Percentiles rank a stretch among this genome's conserved stretches.
phyloP scores from a whole-genome alignment of 2,329 filamentous ascomycete genomes.

The Ceratocystis harringtonii region DNA sequence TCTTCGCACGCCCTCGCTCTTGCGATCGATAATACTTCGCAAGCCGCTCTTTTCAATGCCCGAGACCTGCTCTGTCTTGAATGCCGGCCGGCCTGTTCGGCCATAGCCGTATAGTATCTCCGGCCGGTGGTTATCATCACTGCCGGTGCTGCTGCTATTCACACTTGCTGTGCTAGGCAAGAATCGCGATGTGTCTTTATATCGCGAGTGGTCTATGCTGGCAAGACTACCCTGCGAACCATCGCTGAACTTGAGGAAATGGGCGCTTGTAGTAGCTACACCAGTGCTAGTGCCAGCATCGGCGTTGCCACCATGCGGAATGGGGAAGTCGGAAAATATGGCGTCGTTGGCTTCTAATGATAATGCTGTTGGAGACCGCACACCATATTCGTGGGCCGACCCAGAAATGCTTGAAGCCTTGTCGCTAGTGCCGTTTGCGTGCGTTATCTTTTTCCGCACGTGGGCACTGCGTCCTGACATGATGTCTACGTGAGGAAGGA shows the following conservation, averaged over 20 bases:
- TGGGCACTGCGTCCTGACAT: slow-evolving; percentile 46
- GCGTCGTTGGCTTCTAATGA: slow-evolving; percentile 29
- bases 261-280: slow-evolving; percentile 30
- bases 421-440: slow-evolving; percentile 27
- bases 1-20: slow-evolving; percentile 39
- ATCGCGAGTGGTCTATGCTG: slow-evolving; percentile 20
- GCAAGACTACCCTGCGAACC: slow-evolving; percentile 23
- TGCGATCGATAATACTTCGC: slow-evolving; percentile 38
- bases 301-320: slow-evolving; percentile 23
- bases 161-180: slow-evolving; percentile 6
- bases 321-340: slow-evolving; percentile 26
- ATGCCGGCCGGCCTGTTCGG: slow-evolving; percentile 29
- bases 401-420: slow-evolving; percentile 18
- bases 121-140: not conserved
- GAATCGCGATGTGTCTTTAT: not conserved
- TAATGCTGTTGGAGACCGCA: slow-evolving; percentile 26
- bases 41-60: slow-evolving; percentile 42
- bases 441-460: slow-evolving; percentile 43
- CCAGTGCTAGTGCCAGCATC: slow-evolving; percentile 22
- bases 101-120: slow-evolving; percentile 29
- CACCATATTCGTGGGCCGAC: slow-evolving; percentile 20
- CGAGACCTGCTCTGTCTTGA: slow-evolving; percentile 36
- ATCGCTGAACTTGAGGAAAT: slow-evolving; percentile 34
- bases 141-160: slow-evolving; percentile 1
- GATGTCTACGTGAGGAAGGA: slow-evolving; percentile 14